Percentiles rank a stretch among this genome's conserved stretches.
Conservation (phyloP, 129 eudicot genomes). For the Dittrichia graveolens region DNA sequence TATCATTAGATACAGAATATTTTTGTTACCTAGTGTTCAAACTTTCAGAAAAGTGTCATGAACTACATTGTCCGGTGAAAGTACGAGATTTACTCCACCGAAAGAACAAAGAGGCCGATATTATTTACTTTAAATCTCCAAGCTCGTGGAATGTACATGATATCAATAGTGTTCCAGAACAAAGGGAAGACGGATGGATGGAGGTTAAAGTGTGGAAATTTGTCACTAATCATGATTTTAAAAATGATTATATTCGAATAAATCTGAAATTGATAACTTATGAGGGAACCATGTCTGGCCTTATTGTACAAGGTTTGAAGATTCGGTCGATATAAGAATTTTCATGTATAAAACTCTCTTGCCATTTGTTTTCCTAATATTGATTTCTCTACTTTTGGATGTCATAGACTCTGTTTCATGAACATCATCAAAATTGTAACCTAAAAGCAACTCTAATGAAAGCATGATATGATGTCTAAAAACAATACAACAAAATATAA, state of each 20-base stretch:
- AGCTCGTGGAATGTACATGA: background rate
- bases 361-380: no score
- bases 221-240: background rate
- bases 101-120: background rate
- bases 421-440: no score
- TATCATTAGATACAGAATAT: background rate
- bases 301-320: constrained; percentile 1
- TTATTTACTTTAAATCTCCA: constrained; percentile 8
- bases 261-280: constrained; percentile 1
- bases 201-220: constrained; percentile 11
- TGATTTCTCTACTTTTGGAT: no score
- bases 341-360: no score
- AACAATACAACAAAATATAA: no score
- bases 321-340: background rate
- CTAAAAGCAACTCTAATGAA: no score
- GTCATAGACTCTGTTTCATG: no score
- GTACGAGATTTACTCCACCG: background rate
- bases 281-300: constrained; percentile 3
- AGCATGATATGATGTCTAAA: no score
- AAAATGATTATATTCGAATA: background rate
- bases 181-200: constrained; percentile 15
- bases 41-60: constrained; percentile 6
- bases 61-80: background rate
- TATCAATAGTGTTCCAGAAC: background rate
- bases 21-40: constrained; percentile 8